Base-by-base conservation (phyloP, 768 basidiomycete genomes). In the Lentinula sp. region DNA sequence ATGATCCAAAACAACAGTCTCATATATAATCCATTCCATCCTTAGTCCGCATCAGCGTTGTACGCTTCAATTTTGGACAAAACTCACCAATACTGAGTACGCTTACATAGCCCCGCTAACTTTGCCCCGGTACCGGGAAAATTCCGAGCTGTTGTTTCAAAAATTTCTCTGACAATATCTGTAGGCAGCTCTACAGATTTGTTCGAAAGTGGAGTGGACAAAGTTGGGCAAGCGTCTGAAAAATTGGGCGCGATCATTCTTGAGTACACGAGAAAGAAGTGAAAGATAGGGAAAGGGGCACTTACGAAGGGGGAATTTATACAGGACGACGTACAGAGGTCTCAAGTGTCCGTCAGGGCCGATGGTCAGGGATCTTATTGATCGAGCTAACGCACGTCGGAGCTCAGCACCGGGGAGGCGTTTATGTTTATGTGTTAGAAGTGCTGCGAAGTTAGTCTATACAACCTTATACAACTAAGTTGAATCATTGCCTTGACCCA, bases 131-230 rank as follows among this genome's bases (percentile, higher is more conserved):
- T 58, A 13, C 64, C 66, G 3, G 68, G 70, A 64, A 64, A 67
- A 4, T 66, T 64, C 41, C 64, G 51, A 3, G 72, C 71, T 0
- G 72, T 61, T 10, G 73, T 61, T 61, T 74, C 72, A n/a, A 75
- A 70, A 35, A 76, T 74, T 4, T 72, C 67, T 35, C 68, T 66
- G 62, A 73, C 69, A 36, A 76, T 62, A 20, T 76, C 75, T 45
- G 69, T 69, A 0, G 75, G 75, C 7, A 76, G 70, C 1, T 61
- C 48, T 9, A 55, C 55, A 16, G 37, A 23, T 39, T 55, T 41
- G 2, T 37, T 41, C 6, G 12, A 41, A 6, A n/a, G 28, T 15
- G 18, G 10, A 10, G 3, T 6, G 18, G 28, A 52, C 6, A 15
- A 4, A n/a, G n/a, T 16, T 4, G 35, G n/a, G 33, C 2, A 43